These are phyloP conservation scores for Arachnopeziza araneosa DNA, from an alignment of 2,329 filamentous ascomycete genomes.

Conservation along the genomic window DNA sequence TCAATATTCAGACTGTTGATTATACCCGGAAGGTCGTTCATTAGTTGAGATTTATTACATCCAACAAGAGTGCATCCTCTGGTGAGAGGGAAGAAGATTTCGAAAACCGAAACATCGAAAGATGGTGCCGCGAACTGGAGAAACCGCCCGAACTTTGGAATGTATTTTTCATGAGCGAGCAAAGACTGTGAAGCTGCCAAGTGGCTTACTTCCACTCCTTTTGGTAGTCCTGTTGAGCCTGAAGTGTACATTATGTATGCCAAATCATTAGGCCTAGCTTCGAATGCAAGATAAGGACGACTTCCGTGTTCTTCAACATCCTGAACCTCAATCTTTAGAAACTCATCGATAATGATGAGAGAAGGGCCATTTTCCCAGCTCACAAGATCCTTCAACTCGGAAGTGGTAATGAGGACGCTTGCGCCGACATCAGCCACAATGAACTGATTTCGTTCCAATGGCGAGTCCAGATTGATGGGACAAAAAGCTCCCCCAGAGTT, in stretches of 20 bases:
- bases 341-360: slow-evolving; percentile 38
- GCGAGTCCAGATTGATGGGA: slow-evolving; percentile 73
- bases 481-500: slow-evolving; percentile 84
- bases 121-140: slow-evolving; percentile 89
- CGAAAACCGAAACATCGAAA: slow-evolving; percentile 92
- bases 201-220: slow-evolving; percentile 81
- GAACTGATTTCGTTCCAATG: slow-evolving; percentile 70
- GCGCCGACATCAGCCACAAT: slow-evolving; percentile 75
- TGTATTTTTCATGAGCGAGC: slow-evolving; percentile 71
- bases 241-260: slow-evolving; percentile 95
- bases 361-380: slow-evolving; percentile 31
- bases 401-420: slow-evolving; percentile 59
- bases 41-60: slow-evolving; percentile 62
- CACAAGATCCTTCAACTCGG: slow-evolving; percentile 38
- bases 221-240: slow-evolving; percentile 82
- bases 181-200: slow-evolving; percentile 74
- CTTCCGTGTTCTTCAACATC: not conserved
- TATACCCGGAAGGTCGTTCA: slow-evolving; percentile 66
- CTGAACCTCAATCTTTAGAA: slow-evolving; percentile 18
- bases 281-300: slow-evolving; percentile 7
- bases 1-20: slow-evolving; percentile 66
- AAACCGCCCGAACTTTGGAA: slow-evolving; percentile 73
- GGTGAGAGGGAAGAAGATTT: slow-evolving; percentile 84
- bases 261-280: slow-evolving; percentile 33
- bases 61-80: slow-evolving; percentile 68